Evolutionary conservation across 257 asterid genomes (phyloP), one percentile per base, ranked within the genome.

Genomic region (Lithospermum erythrorhizon): DNA sequence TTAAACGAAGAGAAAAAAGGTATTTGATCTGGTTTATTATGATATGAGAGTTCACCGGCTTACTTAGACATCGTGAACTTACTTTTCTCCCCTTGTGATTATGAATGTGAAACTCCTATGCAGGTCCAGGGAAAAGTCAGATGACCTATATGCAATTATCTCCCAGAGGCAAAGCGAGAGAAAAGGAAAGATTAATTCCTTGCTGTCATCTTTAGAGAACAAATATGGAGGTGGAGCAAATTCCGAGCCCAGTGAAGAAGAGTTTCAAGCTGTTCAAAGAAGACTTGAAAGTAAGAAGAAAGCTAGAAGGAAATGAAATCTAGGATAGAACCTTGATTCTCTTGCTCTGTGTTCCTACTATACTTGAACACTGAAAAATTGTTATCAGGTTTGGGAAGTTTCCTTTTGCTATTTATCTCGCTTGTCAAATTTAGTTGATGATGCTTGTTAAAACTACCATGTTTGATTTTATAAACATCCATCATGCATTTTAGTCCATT

Each of bases 171-270:
- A 83, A 71, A 84, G 52, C 27, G 95, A 84, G 77, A 82, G 98
- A 71, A 83, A 68, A 64, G 89, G 87, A 66, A 77, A 74, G 73
- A 65, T 86, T 30, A 87, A 91, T 74, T 81, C 95, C 25, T 74
- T 93, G 95, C 79, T 89, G 62, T 81, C 98, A 48, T 79, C 98
- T 53, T 77, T 93, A 57, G 83, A 75, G 59, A 81, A 77, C 80
- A 89, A 75, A 72, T 89, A 83, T 16, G 94, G 96, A 56, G 95
- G 94, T 18, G 83, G 69, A 59, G 63, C 78, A 29, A 68, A 37
- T 37, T 66, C 86, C 1, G 89, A 86, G 68, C 98, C 98, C 41
- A 86, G 85, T 63, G 95, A 91, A 67, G 97, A 84, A 74, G 98
- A 93, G 70, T 89, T 93, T 53, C 94, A 86, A 86, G 95, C 97